phyloP scores from a whole-genome alignment of 805 yeast species.

The Candida dajiaensis region DNA sequence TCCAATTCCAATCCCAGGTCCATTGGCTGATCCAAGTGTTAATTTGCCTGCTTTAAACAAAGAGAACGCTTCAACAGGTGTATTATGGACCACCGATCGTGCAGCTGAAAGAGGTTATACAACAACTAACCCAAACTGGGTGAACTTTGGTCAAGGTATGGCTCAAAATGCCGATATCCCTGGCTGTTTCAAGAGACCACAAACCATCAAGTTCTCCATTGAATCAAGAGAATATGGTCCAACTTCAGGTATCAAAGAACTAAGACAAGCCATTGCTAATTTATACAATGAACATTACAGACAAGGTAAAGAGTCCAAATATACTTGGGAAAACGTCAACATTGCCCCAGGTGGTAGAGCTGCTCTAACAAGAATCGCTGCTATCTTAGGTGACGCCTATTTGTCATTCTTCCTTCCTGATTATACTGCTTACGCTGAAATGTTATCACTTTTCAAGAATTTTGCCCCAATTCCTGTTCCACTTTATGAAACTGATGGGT shows the following conservation, averaged over 20 bases:
- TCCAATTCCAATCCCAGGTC: conserved; percentile 47
- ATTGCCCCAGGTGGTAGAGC: conserved; percentile 63
- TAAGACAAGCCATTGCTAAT: conserved; percentile 54
- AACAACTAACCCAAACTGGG: conserved; percentile 36
- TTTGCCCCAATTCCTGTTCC: conserved; percentile 62
- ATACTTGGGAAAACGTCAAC: conserved; percentile 55
- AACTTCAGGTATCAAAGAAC: conserved; percentile 48
- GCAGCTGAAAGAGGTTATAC: conserved; percentile 51
- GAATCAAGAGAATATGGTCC: conserved; percentile 52
- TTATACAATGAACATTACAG: conserved; percentile 51
- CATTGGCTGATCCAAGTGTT: conserved; percentile 36
- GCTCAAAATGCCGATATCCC: conserved; percentile 59
- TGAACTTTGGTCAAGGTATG: conserved; percentile 59
- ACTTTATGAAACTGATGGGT: conserved; percentile 48
- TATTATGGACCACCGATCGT: conserved; percentile 58
- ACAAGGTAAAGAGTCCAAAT: conserved; percentile 41
- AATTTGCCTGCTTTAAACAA: conserved; percentile 55
- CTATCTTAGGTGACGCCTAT: conserved; percentile 53
- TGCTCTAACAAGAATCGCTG: conserved; percentile 56
- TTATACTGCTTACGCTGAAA: conserved; percentile 60
- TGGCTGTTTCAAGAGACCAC: conserved; percentile 52
- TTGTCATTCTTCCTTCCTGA: conserved; percentile 56
- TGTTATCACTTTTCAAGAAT: conserved; percentile 56
- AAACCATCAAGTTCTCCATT: conserved; percentile 39
- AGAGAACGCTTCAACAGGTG: conserved; percentile 55